These are phyloP conservation scores for Fusarium mundagurra DNA, from an alignment of 2,329 filamentous ascomycete species.

Conservation along the genomic window DNA sequence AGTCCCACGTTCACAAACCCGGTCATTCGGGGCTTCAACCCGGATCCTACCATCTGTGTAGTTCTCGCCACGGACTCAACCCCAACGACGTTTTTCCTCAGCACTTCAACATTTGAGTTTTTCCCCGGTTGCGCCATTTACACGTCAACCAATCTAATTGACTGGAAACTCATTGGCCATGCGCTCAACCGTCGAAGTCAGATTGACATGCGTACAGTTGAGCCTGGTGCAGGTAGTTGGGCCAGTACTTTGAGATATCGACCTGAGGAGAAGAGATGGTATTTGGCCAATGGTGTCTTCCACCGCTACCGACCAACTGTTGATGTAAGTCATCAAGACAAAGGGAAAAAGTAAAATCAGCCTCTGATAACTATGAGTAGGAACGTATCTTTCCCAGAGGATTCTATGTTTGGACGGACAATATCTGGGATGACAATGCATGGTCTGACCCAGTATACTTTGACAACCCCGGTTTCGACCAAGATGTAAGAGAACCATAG, in stretches of 20 bases:
- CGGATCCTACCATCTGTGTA: slow-evolving; percentile 64
- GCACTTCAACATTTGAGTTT: slow-evolving; percentile 70
- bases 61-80: slow-evolving; percentile 44
- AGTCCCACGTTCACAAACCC: slow-evolving; percentile 56
- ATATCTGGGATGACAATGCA: slow-evolving; percentile 60
- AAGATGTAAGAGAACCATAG: slow-evolving; percentile 52
- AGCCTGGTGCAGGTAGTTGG: slow-evolving; percentile 61
- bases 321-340: slow-evolving; percentile 39
- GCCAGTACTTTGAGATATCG: slow-evolving; percentile 59
- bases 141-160: slow-evolving; percentile 61
- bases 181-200: slow-evolving; percentile 61
- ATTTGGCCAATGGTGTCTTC: slow-evolving; percentile 58
- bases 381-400: slow-evolving; percentile 61
- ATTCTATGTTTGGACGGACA: slow-evolving; percentile 62
- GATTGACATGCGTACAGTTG: slow-evolving; percentile 61
- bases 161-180: slow-evolving; percentile 63
- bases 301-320: slow-evolving; percentile 52
- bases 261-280: slow-evolving; percentile 52
- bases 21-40: slow-evolving; percentile 68
- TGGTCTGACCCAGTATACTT: slow-evolving; percentile 66
- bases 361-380: neutral
- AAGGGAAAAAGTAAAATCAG: neutral
- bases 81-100: slow-evolving; percentile 61
- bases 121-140: slow-evolving; percentile 71
- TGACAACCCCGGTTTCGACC: slow-evolving; percentile 63